Base-by-base conservation (phyloP, 148 eudicot genomes). In the Arbutus unedo region DNA sequence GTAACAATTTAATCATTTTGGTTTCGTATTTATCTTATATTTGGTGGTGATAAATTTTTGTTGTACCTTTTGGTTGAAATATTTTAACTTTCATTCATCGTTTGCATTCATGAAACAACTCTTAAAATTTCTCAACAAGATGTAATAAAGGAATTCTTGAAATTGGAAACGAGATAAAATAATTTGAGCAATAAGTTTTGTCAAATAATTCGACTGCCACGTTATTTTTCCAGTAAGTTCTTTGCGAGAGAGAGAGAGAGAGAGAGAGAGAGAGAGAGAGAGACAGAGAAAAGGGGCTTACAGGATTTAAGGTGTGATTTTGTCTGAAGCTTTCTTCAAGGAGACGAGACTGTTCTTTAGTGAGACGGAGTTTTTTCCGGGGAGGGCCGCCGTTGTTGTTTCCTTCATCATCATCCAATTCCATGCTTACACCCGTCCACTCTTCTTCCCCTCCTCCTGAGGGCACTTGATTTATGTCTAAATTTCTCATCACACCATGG, bases 301-400 rank as follows among this genome's bases (percentile, higher is more conserved):
- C 92, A 31, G 85, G 92, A 81, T 88, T 90, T 54, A 88, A 81
- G 87, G 92, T 86, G 77, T 82, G 89, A 57, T 90, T 86, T 8
- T 50, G 82, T 45, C 84, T 66, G 79, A 90, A 90, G 85, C 88
- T 86, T 43, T 90, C 88, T 83, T 90, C 92, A n/a, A 90, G 92
- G 47, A 86, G 77, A 77, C 84, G 89, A 85, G 90, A 90, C 60
- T 90, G 92, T 73, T 90, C 88, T 51, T 87, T 86, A 0, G 88
- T 86, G 15, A 90, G 90, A 4, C 92, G 90, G 14, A 90, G 92
- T 79, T 90, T 90, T 84, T 90, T 90, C 8, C 89, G 81, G 3
- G 89, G 90, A 41, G 86, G 89, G 76, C 83, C 84, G 9, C 74
- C 60, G 23, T 81, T 83, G 4, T 79, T 81, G 84, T 75, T 81